These are phyloP conservation scores for Ostreobium quekettii DNA, from an alignment of 139 green algal genomes.

Conservation along the genomic window DNA sequence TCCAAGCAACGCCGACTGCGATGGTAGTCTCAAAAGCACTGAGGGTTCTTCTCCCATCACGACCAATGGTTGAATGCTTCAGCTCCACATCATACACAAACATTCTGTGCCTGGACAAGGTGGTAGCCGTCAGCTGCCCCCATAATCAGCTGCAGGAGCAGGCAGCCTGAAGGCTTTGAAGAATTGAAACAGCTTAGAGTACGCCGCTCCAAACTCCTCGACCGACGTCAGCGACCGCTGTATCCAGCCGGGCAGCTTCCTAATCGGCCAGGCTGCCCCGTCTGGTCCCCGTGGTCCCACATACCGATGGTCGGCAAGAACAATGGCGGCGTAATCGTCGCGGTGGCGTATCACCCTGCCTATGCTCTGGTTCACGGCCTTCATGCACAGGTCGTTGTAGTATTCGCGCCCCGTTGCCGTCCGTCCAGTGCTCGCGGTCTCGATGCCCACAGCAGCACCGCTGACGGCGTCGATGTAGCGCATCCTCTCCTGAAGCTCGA, in stretches of 20 bases:
- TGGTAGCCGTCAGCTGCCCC: too few relatives aligned
- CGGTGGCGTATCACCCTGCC: conserved; percentile 61
- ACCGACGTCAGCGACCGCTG: conserved; percentile 39
- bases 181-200: too few relatives aligned
- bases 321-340: conserved; percentile 80
- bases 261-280: conserved; percentile 22
- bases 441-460: conserved; percentile 1
- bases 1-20: too few relatives aligned
- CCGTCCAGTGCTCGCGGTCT: background rate
- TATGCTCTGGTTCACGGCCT: conserved; percentile 93
- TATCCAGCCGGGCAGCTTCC: conserved; percentile 73
- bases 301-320: conserved; percentile 83
- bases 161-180: too few relatives aligned
- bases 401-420: conserved; percentile 50
- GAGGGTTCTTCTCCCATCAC: too few relatives aligned
- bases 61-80: too few relatives aligned
- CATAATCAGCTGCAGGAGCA: too few relatives aligned
- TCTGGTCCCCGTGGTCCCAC: background rate
- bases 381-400: conserved; percentile 76
- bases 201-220: too few relatives aligned
- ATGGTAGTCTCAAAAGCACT: too few relatives aligned
- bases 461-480: conserved; percentile 55
- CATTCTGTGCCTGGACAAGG: too few relatives aligned
- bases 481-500: conserved; percentile 85
- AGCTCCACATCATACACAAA: too few relatives aligned